Base-by-base conservation (phyloP, 2,329 filamentous ascomycete species). In the Cadophora sp. region DNA sequence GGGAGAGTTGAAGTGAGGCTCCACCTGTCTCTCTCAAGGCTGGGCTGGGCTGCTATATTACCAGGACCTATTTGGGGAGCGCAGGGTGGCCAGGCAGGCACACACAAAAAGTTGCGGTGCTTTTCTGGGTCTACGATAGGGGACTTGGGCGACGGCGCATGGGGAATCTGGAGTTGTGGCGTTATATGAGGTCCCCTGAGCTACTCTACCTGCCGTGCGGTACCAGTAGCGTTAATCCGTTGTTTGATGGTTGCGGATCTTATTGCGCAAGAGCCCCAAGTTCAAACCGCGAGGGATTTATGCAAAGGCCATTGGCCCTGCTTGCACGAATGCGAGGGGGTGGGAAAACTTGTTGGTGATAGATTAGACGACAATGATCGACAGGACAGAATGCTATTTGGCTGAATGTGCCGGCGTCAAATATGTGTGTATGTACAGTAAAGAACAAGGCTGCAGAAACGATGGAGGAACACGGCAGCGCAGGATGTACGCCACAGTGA, bases 1-100 rank as follows among this genome's bases (percentile, higher is more conserved):
- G 6, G 94, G 94, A 67, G 94, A 97, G 80, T 82, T 97, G 68
- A 82, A 90, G 84, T 84, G 88, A 86, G 50, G 51, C 27, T 47
- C 69, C 65, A 68, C 20, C 24, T 47, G 8, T 55, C n/a, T 27
- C 36, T 20, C 30, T 18, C 22, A 39, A 62, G 30, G 39, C 27
- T 30, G 27, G 30, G 39, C 27, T 30, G 27, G 27, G 27, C 27
- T 6, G 6, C 27, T 6, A 3, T 30, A 30, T 30, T 53, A 43
- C 45, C 47, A 27, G 22, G 47, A 53, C 47, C 16, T 58, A 43
- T 58, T 27, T 43, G 20, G 36, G 22, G n/a, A 33, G 48, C 22
- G 48, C 22, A 50, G 30, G 39, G 22, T 27, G 61, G 33, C 45
- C 59, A 33, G n/a, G 22, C 11, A n/a, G 8, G 33, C 24, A 16